Conservation (phyloP, 2,329 filamentous ascomycete genomes). For the Colletotrichum truncatum region DNA sequence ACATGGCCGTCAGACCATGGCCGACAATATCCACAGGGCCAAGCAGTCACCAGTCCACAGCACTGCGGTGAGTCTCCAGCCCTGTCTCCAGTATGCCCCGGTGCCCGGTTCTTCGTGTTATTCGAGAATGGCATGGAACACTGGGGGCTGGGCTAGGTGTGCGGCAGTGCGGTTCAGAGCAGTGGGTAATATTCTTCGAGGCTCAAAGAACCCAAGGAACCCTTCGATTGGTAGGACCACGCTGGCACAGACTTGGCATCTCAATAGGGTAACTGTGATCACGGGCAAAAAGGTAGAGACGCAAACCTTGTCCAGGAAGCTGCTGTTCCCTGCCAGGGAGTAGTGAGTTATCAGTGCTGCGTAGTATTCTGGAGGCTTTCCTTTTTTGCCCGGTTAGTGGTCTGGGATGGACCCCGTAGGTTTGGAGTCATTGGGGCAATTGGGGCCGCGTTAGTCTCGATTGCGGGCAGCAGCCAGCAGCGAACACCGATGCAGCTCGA, state of each 20-base stretch:
- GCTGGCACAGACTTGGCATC: neutral
- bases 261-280: neutral
- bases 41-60: neutral
- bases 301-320: too few species aligned
- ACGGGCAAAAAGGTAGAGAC: neutral
- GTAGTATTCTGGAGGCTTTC: conserved; percentile 11
- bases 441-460: conserved; percentile 15
- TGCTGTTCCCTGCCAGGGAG: neutral
- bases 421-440: neutral
- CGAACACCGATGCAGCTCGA: conserved; percentile 9
- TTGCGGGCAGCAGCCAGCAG: conserved; percentile 16
- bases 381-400: conserved; percentile 2
- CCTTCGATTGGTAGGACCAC: conserved; percentile 1
- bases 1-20: conserved; percentile 11
- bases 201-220: neutral
- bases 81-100: neutral
- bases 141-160: neutral
- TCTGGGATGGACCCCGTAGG: conserved; percentile 15
- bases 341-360: neutral
- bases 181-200: conserved; percentile 9
- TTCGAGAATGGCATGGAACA: conserved; percentile 27
- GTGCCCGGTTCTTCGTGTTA: conserved; percentile 18
- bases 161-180: neutral
- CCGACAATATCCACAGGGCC: neutral
- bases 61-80: neutral